Percentiles rank a stretch among this genome's conserved stretches.
Conservation (phyloP, 2,329 filamentous ascomycete genomes). For the Alternaria postmessia region DNA sequence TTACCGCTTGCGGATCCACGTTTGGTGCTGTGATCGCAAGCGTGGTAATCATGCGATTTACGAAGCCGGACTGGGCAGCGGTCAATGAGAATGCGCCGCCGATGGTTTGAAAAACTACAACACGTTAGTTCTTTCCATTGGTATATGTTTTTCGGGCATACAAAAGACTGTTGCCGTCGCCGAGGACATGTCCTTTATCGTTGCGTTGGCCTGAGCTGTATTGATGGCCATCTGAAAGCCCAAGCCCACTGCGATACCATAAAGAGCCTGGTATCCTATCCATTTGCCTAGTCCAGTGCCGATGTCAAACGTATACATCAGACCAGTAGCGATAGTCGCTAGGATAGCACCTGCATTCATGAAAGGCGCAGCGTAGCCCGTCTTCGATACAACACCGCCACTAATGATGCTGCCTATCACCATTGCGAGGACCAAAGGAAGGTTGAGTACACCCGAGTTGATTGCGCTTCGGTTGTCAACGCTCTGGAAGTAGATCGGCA, state of each 20-base stretch:
- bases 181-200: slow-evolving; percentile 44
- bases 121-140: background rate
- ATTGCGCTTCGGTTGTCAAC: slow-evolving; percentile 48
- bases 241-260: slow-evolving; percentile 50
- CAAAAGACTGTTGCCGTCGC: slow-evolving; percentile 47
- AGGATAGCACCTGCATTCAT: slow-evolving; percentile 39
- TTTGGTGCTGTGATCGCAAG: slow-evolving; percentile 44
- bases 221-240: slow-evolving; percentile 41
- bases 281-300: slow-evolving; percentile 48
- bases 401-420: slow-evolving; percentile 20
- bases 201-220: slow-evolving; percentile 47
- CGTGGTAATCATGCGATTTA: slow-evolving; percentile 45
- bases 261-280: slow-evolving; percentile 58
- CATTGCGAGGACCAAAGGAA: slow-evolving; percentile 52
- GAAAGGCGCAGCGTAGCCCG: slow-evolving; percentile 49
- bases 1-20: slow-evolving; percentile 26
- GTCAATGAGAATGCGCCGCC: slow-evolving; percentile 53
- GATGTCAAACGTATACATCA: slow-evolving; percentile 54
- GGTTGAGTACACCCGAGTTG: slow-evolving; percentile 53
- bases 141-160: background rate
- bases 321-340: slow-evolving; percentile 48
- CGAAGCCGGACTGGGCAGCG: slow-evolving; percentile 53
- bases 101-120: slow-evolving; percentile 50
- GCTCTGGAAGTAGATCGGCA: slow-evolving; percentile 61
- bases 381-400: slow-evolving; percentile 21